Evolutionary conservation across 1,284 basidiomycete species (phyloP).

Genomic region (Ceratobasidium sp.): DNA sequence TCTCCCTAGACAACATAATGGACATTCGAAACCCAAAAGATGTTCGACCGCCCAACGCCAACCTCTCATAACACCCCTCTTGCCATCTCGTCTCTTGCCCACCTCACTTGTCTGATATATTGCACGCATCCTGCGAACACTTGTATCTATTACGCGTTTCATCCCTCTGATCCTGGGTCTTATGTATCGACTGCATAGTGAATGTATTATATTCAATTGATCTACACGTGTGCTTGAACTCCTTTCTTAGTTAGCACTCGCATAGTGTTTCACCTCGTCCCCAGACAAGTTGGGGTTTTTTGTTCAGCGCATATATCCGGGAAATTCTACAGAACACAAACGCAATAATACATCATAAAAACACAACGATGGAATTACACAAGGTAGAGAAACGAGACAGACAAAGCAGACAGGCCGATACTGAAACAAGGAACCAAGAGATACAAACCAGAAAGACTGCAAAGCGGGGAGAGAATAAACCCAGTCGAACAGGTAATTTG

Average conservation of each 20-base stretch:
- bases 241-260: background rate
- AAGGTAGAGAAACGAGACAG: too few species aligned
- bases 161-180: conserved; percentile 5
- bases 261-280: background rate
- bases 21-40: conserved; percentile 39
- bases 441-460: too few species aligned
- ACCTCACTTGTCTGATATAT: background rate
- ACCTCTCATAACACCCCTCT: background rate
- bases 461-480: too few species aligned
- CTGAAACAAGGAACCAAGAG: too few species aligned
- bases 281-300: too few species aligned
- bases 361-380: too few species aligned
- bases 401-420: too few species aligned
- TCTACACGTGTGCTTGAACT: background rate
- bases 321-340: too few species aligned
- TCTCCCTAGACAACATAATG: conserved; percentile 34
- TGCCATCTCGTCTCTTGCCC: background rate
- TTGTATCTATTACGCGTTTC: conserved; percentile 14
- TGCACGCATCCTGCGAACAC: background rate
- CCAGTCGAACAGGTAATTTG: too few species aligned
- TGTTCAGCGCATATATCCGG: too few species aligned
- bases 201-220: conserved; percentile 13
- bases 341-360: too few species aligned
- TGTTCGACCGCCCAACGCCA: conserved; percentile 10
- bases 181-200: background rate